Percentiles rank a stretch among this genome's conserved stretches.
These are phyloP conservation scores for Pinus taeda DNA, from an alignment of 75 land plant genomes.

Conservation along the genomic window DNA sequence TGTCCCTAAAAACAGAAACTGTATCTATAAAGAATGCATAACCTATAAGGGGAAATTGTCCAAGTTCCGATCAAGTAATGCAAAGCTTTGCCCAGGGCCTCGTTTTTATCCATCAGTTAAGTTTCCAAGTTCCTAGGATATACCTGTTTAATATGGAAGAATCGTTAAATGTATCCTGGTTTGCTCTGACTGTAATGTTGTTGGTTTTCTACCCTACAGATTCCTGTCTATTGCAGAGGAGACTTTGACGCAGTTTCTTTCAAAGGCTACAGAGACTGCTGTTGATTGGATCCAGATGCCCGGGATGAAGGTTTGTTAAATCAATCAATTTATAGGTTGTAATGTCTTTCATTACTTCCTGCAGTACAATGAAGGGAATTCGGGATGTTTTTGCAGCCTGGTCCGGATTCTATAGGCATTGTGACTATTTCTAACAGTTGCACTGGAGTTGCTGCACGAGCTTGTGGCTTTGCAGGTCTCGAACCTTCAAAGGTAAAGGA, in stretches of 20 bases:
- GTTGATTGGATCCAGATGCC: constrained; percentile 99
- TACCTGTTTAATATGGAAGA: too few species aligned
- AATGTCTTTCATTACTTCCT: neutral
- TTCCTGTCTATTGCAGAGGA: constrained; percentile 87
- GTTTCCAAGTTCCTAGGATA: too few species aligned
- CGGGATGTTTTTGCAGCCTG: constrained; percentile 58
- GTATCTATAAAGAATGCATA: too few species aligned
- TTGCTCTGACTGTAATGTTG: too few species aligned
- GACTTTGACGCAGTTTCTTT: constrained; percentile 87
- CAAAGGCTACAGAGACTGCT: constrained; percentile 94
- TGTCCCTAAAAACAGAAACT: too few species aligned
- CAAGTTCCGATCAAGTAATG: too few species aligned
- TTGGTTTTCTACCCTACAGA: constrained; percentile 20
- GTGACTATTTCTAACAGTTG: constrained; percentile 75
- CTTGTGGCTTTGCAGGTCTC: constrained; percentile 80
- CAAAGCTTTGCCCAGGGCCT: too few species aligned
- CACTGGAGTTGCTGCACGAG: constrained; percentile 91
- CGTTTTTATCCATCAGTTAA: too few species aligned
- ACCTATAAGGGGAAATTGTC: too few species aligned
- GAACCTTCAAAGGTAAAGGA: constrained; percentile 72
- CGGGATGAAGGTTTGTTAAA: constrained; percentile 34
- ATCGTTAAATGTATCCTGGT: too few species aligned
- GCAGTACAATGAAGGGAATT: neutral
- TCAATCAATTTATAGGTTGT: neutral
- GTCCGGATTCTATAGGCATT: constrained; percentile 97